Evolutionary conservation across 768 basidiomycete species (phyloP), one percentile per base, ranked within the genome.

Genomic region (Tephrocybe rancida): DNA sequence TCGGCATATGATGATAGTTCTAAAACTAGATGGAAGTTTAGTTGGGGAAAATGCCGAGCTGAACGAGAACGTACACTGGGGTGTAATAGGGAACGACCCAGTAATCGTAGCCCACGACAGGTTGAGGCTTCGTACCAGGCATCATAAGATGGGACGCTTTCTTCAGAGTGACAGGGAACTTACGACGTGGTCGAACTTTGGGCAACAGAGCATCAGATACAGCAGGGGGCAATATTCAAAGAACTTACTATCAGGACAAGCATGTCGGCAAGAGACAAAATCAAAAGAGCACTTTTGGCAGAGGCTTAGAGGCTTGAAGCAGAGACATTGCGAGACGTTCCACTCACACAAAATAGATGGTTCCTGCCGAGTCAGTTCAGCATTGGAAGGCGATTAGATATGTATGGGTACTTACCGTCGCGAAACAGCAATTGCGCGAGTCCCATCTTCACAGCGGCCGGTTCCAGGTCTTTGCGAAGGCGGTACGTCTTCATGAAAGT

Each of bases 1-100:
- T 26, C 67, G 64, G 53, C 67, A 69, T 29, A 70, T 70, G 22
- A 70, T 66, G 32, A 70, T 70, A 11, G 67, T 70, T 24, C 69
- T 64, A 54, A 70, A 70, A 2, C 67, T 68, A 45, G 9, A 19
- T 25, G 43, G 6, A 42, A 13, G n/a, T 21, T 24, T 19, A 25
- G 44, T 21, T 18, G 35, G 11, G n/a, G 5, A 18, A n/a, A 18
- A 32, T 13, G 13, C 11, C 13, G 2, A 10, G 7, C 41, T 38
- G 22, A 21, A 34, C 3, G 42, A 14, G 21, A 26, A 60, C 69
- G 24, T 58, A 68, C 69, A 69, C 69, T 32, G 69, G 69, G 0
- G 66, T 70, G 34, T 67, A 70, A 48, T 68, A 70, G 7, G 69
- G 69, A 8, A 70, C 69, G 11, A 70, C 69, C 69, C 67, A 70